Evolutionary conservation across 2,329 filamentous ascomycete genomes (phyloP).

Genomic region (Colletotrichum echinochloae): DNA sequence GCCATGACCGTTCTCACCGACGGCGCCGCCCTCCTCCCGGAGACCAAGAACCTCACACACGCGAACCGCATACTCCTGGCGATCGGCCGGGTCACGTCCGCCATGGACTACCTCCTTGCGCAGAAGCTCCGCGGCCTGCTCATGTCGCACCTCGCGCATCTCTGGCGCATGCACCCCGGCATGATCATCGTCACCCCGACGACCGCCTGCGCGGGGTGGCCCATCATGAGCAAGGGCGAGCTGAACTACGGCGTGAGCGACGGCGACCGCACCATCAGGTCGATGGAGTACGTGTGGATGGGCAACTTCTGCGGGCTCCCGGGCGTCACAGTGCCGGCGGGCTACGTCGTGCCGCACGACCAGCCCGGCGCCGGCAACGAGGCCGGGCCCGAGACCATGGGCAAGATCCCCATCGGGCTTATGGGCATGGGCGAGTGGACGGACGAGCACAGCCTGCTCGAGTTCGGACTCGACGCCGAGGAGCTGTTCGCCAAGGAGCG

Average conservation of each 20-base stretch:
- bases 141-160: conserved; percentile 76
- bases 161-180: conserved; percentile 74
- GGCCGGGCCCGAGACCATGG: conserved; percentile 49
- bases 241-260: conserved; percentile 58
- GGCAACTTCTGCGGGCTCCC: conserved; percentile 64
- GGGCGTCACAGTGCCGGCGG: conserved; percentile 58
- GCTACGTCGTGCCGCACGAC: conserved; percentile 56
- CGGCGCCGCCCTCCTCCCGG: conserved; percentile 58
- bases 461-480: conserved; percentile 62
- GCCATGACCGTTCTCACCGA: conserved; percentile 80
- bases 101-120: conserved; percentile 75
- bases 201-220: conserved; percentile 62
- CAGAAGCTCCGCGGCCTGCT: conserved; percentile 77
- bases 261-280: conserved; percentile 58
- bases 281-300: conserved; percentile 64
- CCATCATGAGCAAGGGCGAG: conserved; percentile 53
- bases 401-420: conserved; percentile 63
- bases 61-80: conserved; percentile 76
- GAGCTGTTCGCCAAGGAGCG: conserved; percentile 51
- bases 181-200: conserved; percentile 80
- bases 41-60: conserved; percentile 64
- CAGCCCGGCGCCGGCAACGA: conserved; percentile 47
- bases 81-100: conserved; percentile 70
- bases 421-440: conserved; percentile 70
- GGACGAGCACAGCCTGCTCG: conserved; percentile 60